Conservation (phyloP, 208 protist genomes). For the Naegleria fowleri region DNA sequence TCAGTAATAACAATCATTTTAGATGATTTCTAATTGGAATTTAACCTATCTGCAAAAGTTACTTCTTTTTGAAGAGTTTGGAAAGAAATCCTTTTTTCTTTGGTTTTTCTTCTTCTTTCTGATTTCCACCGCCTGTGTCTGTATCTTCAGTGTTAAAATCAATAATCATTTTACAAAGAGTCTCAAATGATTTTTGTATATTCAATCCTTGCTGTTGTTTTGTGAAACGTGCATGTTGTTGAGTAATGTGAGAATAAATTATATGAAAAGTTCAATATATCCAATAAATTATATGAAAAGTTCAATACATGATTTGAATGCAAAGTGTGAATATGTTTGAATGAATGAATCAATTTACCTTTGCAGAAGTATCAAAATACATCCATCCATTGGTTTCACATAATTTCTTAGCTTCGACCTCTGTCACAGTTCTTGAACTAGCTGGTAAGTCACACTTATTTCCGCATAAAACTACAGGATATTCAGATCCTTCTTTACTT, state of each 20-base stretch:
- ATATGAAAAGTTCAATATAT: too few species aligned
- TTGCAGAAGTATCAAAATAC: not conserved
- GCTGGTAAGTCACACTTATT: conserved; percentile 5
- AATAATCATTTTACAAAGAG: not conserved
- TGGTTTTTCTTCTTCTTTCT: not conserved
- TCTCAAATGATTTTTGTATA: not conserved
- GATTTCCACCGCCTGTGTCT: not conserved
- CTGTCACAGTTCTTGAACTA: not conserved
- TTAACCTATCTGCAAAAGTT: not conserved
- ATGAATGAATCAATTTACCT: not conserved
- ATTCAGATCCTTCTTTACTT: not conserved
- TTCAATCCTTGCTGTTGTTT: not conserved
- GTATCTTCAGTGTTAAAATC: not conserved
- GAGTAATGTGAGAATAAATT: too few species aligned
- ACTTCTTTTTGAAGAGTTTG: not conserved
- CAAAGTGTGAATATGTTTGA: too few species aligned
- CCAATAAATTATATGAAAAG: too few species aligned
- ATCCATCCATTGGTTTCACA: not conserved
- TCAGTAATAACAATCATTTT: too few species aligned
- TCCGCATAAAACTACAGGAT: conserved; percentile 10
- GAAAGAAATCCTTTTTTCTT: not conserved
- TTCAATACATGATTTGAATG: too few species aligned
- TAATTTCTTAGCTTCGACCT: not conserved
- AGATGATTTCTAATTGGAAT: too few species aligned
- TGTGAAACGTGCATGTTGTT: too few species aligned